These are phyloP conservation scores for Metarhizium rileyi DNA, from an alignment of 2,329 filamentous ascomycete species.

Conservation along the genomic window DNA sequence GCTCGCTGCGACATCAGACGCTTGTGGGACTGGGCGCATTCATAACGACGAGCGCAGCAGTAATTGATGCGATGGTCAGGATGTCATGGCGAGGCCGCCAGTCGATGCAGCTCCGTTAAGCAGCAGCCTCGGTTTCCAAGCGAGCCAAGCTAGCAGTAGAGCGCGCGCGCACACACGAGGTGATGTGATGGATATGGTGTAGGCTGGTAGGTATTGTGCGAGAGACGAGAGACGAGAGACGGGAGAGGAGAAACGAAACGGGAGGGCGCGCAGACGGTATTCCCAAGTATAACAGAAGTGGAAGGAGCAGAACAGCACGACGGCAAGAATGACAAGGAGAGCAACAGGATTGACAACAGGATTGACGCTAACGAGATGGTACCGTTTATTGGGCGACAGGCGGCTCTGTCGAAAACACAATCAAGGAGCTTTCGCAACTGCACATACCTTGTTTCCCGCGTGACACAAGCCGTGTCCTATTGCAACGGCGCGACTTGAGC, in stretches of 20 bases:
- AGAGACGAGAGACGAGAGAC: background rate
- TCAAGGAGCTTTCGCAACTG: background rate
- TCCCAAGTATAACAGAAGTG: too few relatives aligned
- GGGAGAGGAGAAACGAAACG: background rate
- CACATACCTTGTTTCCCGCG: slow-evolving; percentile 5
- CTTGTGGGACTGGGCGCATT: background rate
- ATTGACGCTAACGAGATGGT: background rate
- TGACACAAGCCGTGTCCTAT: slow-evolving; percentile 2
- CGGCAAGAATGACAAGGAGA: background rate
- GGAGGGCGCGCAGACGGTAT: too few relatives aligned
- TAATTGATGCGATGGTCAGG: background rate
- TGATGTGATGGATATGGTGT: background rate
- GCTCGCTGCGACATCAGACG: background rate
- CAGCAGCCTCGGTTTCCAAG: background rate
- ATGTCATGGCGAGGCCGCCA: slow-evolving; percentile 1
- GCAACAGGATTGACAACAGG: background rate
- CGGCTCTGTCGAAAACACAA: background rate
- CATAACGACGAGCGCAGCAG: background rate
- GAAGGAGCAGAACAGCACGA: background rate
- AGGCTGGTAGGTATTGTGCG: background rate
- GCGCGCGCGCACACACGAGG: background rate
- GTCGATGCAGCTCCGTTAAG: background rate
- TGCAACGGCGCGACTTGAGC: slow-evolving; percentile 10
- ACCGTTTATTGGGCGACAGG: background rate
- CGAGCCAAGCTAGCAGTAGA: background rate